These are phyloP conservation scores for Arctium minus DNA, from an alignment of 129 eudicot genomes.

Conservation along the genomic window DNA sequence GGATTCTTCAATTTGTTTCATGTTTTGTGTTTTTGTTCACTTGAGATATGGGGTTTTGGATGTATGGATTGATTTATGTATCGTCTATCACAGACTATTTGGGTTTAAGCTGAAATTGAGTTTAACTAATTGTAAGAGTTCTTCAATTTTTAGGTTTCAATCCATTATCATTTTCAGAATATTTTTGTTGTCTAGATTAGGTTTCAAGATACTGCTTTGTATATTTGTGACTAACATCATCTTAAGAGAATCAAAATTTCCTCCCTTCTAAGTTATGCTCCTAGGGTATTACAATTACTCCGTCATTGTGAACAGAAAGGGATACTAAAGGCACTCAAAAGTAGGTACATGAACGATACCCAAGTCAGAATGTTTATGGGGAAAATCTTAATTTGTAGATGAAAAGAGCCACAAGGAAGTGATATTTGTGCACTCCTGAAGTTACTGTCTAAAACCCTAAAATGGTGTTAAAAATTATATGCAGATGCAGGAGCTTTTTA, in stretches of 20 bases:
- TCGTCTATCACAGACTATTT: neutral
- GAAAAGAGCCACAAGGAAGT: neutral
- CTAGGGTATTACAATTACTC: conserved; percentile 1
- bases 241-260: neutral
- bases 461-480: neutral
- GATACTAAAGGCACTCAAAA: neutral
- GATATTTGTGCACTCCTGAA: neutral
- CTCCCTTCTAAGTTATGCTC: neutral
- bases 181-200: conserved; percentile 8
- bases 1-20: neutral
- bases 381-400: conserved; percentile 1
- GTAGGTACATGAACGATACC: conserved; percentile 1
- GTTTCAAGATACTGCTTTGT: conserved; percentile 4
- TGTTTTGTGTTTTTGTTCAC: neutral
- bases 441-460: conserved; percentile 13
- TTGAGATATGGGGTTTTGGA: conserved; percentile 24
- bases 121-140: neutral
- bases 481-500: neutral
- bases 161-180: neutral
- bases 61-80: conserved; percentile 11
- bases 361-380: neutral
- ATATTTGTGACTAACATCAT: neutral
- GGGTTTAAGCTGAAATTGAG: conserved; percentile 20
- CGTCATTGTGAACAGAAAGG: neutral
- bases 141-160: neutral